Conservation (phyloP, 176 grass and related monocot genomes). For the Oryza nivara region DNA sequence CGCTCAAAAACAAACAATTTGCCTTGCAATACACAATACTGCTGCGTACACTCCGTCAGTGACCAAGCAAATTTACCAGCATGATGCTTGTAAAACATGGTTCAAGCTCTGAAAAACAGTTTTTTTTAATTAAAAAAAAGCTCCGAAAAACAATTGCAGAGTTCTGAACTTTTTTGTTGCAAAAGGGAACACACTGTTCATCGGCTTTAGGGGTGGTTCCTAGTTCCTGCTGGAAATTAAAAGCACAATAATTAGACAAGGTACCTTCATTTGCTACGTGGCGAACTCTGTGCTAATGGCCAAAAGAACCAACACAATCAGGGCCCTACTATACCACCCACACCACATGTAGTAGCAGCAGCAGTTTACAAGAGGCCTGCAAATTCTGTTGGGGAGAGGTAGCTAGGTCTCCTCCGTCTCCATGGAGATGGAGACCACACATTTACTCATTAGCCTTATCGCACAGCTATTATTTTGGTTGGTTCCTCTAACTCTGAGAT, state of each 20-base stretch:
- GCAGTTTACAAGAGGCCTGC: background rate
- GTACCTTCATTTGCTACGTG: background rate
- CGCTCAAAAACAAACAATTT: background rate
- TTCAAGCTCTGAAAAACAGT: too few species aligned
- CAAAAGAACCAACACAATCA: background rate
- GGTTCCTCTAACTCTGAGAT: background rate
- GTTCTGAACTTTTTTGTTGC: background rate
- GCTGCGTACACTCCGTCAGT: background rate
- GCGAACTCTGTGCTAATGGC: background rate
- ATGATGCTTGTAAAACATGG: background rate
- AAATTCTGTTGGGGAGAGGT: background rate
- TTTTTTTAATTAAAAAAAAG: too few species aligned
- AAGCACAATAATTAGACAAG: background rate
- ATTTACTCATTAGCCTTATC: background rate
- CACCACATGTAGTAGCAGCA: background rate
- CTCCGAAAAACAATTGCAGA: too few species aligned
- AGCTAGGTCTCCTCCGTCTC: background rate
- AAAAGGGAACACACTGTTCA: background rate
- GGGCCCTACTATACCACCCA: constrained; percentile 6
- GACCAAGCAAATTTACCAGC: too few species aligned
- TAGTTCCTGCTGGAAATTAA: background rate
- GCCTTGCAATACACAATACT: background rate
- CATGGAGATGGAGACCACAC: background rate
- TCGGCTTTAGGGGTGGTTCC: background rate
- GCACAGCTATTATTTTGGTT: constrained; percentile 1